Conservation (phyloP, 2,329 filamentous ascomycete genomes). For the Gnomoniopsis sp. region DNA sequence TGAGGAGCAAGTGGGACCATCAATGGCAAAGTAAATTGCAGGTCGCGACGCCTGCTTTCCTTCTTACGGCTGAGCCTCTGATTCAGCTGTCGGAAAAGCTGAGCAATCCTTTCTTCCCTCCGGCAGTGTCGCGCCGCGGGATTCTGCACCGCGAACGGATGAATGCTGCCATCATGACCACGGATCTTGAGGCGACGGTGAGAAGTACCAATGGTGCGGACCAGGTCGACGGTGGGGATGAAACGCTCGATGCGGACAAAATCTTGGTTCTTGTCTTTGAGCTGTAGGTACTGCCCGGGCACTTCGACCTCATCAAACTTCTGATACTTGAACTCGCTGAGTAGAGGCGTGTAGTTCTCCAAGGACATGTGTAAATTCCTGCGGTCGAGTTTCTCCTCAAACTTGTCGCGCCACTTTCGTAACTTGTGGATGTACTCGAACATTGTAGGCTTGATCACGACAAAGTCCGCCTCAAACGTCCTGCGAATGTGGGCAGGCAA, state of each 20-base stretch:
- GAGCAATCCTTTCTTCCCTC: constrained; percentile 89
- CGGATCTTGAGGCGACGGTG: constrained; percentile 93
- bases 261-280: constrained; percentile 98
- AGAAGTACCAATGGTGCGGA: constrained; percentile 85
- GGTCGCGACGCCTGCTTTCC: constrained; percentile 86
- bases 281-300: constrained; percentile 92
- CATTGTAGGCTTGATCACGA: constrained; percentile 93
- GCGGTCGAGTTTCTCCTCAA: constrained; percentile 94
- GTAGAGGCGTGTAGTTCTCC: constrained; percentile 81
- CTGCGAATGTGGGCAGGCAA: constrained; percentile 91
- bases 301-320: constrained; percentile 99
- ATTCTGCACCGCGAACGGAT: constrained; percentile 94
- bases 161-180: constrained; percentile 95
- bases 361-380: constrained; percentile 70
- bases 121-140: constrained; percentile 89
- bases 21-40: constrained; percentile 93
- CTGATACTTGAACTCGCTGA: constrained; percentile 95
- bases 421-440: constrained; percentile 97
- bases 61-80: constrained; percentile 88
- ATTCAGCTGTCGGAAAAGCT: constrained; percentile 97
- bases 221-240: constrained; percentile 88
- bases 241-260: constrained; percentile 98
- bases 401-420: constrained; percentile 93
- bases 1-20: constrained; percentile 95
- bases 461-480: constrained; percentile 97